Conservation (phyloP, 495 filamentous ascomycete species). For the Achaetomiella virescens region DNA sequence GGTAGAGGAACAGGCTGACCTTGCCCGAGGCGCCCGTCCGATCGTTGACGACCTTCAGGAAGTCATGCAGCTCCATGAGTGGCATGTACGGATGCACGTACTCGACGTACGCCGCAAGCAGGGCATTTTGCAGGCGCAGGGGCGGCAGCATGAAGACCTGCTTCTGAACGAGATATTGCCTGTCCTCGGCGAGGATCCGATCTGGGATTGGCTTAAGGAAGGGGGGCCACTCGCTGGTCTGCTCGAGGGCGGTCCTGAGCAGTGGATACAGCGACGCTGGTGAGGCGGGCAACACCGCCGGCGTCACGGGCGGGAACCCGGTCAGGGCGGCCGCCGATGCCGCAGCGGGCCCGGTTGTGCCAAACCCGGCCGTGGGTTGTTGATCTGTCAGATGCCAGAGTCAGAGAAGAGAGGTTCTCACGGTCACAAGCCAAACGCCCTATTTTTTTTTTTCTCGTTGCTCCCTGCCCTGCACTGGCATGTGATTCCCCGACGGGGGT, state of each 20-base stretch:
- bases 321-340: slow-evolving; percentile 2
- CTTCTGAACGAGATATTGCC: slow-evolving; percentile 67
- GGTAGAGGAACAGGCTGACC: slow-evolving; percentile 71
- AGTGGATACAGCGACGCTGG: neutral
- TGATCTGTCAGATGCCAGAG: slow-evolving; percentile 29
- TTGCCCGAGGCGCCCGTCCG: slow-evolving; percentile 60
- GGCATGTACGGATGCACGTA: slow-evolving; percentile 89
- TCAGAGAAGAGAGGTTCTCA: slow-evolving; percentile 9
- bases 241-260: neutral
- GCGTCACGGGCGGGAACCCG: slow-evolving; percentile 1
- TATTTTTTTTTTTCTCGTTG: neutral
- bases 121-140: slow-evolving; percentile 59
- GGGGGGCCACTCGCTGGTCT: slow-evolving; percentile 44
- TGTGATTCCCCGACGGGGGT: slow-evolving; percentile 19
- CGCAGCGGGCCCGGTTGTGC: neutral
- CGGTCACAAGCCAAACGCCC: slow-evolving; percentile 5
- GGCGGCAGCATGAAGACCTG: slow-evolving; percentile 68
- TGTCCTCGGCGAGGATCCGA: slow-evolving; percentile 64
- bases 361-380: slow-evolving; percentile 6
- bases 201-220: slow-evolving; percentile 68
- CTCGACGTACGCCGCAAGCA: slow-evolving; percentile 69
- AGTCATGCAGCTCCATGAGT: slow-evolving; percentile 69
- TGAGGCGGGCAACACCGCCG: neutral
- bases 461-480: slow-evolving; percentile 7
- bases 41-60: slow-evolving; percentile 58